Percentiles rank a stretch among this genome's conserved stretches.
phyloP scores from a whole-genome alignment of 78 protist species.

The Dictyostelium citrinum region DNA sequence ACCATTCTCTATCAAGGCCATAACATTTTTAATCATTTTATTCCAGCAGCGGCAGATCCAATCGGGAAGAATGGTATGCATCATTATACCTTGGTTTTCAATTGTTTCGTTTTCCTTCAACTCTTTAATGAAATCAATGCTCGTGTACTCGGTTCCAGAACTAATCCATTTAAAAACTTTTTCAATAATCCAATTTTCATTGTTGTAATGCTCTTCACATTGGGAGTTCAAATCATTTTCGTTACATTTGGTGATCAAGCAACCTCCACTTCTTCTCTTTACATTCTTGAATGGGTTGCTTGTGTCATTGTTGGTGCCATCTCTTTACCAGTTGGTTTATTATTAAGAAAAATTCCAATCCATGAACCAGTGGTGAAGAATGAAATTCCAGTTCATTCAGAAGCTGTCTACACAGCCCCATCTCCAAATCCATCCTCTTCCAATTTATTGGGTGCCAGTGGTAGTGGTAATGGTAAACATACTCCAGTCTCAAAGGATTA shows the following conservation, averaged over 20 bases:
- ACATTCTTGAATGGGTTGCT: conserved; percentile 59
- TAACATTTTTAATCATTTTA: conserved; percentile 1
- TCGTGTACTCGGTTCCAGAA: conserved; percentile 64
- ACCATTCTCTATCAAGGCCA: conserved; percentile 62
- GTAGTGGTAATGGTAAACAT: background rate
- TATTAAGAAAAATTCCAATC: conserved; percentile 59
- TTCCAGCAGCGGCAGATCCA: background rate
- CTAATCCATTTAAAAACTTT: conserved; percentile 39
- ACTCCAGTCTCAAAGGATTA: background rate
- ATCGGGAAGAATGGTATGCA: background rate
- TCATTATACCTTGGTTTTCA: conserved; percentile 91
- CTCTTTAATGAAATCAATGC: conserved; percentile 96
- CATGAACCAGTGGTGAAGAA: conserved; percentile 9
- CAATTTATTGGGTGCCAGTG: background rate
- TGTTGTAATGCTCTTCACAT: conserved; percentile 51
- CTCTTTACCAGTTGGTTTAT: conserved; percentile 18
- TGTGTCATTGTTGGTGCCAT: conserved; percentile 61
- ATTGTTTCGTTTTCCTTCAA: conserved; percentile 95
- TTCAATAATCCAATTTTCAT: conserved; percentile 78
- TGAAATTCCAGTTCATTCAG: background rate
- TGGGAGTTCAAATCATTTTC: conserved; percentile 83
- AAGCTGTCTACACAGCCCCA: conserved; percentile 55
- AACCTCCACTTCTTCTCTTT: conserved; percentile 38
- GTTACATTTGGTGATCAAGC: conserved; percentile 89
- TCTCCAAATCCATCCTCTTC: background rate